Evolutionary conservation across 1,284 basidiomycete genomes (phyloP), one percentile per base, ranked within the genome.

Genomic region (Heterobasidion parviporum): DNA sequence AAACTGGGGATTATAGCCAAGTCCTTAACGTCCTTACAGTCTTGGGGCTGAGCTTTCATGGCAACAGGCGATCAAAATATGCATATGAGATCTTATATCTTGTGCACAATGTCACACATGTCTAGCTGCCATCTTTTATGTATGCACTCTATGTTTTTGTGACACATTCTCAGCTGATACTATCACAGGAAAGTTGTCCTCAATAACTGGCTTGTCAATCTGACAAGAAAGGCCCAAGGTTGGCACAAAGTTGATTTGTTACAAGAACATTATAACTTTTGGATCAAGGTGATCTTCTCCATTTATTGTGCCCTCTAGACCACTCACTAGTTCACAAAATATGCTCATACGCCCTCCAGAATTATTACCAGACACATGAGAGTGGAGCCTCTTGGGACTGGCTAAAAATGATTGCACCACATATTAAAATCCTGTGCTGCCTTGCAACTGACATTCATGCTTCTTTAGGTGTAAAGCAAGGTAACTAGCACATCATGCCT

Each of bases 191-290:
- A 65, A 4, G 61, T 70, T 32, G 63, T 74, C 1, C 49, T 73
- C 2, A 67, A 73, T 12, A 74, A 75, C 53, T 74, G 72, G 72
- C 64, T 74, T 0, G 55, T 74, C 1, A 74, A 74, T 57, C 66
- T 69, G 0, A 69, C 70, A 0, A 72, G 74, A 0, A 62, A 65
- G 5, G 54, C 56, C 1, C 65, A 71, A 35, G 50, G 57, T 0
- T 74, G 60, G 51, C 61, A 72, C 0, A 66, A 69, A 26, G 63
- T 72, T 3, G 74, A 77, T 50, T 63, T 76, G 0, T 50, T 76
- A 38, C 74, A 76, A 50, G 74, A 77, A 54, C 74, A 77, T 53
- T 44, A 71, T 50, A 75, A 72, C 52, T 72, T 63, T 51, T 74
- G 71, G 71, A 71, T 70, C 49, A 70, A 68, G 62, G 68, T 65